These are phyloP conservation scores for Brettanomyces sp. DNA, from an alignment of 805 yeast species.

Conservation along the genomic window DNA sequence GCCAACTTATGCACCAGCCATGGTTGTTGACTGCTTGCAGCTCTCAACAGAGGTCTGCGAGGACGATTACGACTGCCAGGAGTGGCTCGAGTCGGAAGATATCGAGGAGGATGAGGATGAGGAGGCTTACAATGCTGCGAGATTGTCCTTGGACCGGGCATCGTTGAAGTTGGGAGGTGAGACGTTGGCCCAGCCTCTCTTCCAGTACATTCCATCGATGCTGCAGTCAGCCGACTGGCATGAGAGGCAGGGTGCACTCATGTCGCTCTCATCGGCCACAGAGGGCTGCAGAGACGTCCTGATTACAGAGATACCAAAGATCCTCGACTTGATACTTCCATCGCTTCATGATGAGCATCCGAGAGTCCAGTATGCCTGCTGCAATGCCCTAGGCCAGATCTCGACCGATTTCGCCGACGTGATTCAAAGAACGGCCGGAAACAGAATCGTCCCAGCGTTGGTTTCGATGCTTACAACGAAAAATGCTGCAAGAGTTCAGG, in stretches of 20 bases:
- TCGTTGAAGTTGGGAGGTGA: conserved; percentile 78
- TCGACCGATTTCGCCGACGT: conserved; percentile 91
- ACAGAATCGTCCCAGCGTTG: conserved; percentile 75
- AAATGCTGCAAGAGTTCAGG: conserved; percentile 86
- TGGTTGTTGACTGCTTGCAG: conserved; percentile 65
- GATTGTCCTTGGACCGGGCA: conserved; percentile 90
- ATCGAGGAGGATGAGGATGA: conserved; percentile 66
- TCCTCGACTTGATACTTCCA: conserved; percentile 80
- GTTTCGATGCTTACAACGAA: conserved; percentile 67
- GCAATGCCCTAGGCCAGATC: conserved; percentile 94
- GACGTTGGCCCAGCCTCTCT: conserved; percentile 74
- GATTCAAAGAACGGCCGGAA: conserved; percentile 75
- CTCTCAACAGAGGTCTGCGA: conserved; percentile 90
- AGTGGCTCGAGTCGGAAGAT: conserved; percentile 79
- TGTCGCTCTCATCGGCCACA: conserved; percentile 95
- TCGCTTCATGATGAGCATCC: conserved; percentile 79
- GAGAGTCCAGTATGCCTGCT: conserved; percentile 94
- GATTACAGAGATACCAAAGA: conserved; percentile 69
- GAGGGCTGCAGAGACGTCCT: conserved; percentile 93
- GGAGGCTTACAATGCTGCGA: conserved; percentile 86
- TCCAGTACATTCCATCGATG: conserved; percentile 82
- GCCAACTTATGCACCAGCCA: conserved; percentile 56
- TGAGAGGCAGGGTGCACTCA: conserved; percentile 91
- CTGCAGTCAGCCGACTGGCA: conserved; percentile 73
- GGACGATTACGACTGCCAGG: conserved; percentile 65